phyloP scores from a whole-genome alignment of 192 early-diverging fungal species.

The Backusella australiensis region DNA sequence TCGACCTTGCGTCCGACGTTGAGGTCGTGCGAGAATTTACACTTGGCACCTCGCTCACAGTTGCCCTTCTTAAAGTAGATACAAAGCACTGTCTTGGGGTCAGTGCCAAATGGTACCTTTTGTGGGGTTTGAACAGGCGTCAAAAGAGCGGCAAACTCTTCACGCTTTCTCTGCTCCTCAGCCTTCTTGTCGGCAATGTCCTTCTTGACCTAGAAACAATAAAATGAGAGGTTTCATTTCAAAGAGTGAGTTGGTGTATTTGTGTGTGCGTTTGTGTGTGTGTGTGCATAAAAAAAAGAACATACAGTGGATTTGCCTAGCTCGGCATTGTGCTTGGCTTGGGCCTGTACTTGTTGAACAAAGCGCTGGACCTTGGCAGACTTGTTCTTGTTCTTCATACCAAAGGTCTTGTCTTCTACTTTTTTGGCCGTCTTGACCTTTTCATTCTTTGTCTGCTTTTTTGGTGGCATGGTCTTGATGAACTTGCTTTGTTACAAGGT shows the following conservation, averaged over 20 bases:
- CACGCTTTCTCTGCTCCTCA: conserved; percentile 83
- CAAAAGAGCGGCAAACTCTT: conserved; percentile 88
- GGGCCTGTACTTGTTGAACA: conserved; percentile 88
- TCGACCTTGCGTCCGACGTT: conserved; percentile 84
- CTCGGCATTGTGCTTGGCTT: conserved; percentile 54
- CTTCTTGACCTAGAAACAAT: conserved; percentile 39
- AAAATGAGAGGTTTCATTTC: neutral
- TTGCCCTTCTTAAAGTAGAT: conserved; percentile 87
- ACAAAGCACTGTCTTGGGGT: conserved; percentile 96
- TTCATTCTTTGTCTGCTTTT: conserved; percentile 59
- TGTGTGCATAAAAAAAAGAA: neutral
- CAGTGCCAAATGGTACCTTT: conserved; percentile 97
- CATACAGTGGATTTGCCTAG: neutral
- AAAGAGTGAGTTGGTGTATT: neutral
- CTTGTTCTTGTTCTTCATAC: conserved; percentile 98
- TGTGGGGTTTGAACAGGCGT: conserved; percentile 81
- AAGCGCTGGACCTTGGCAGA: conserved; percentile 88
- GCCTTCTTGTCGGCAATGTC: conserved; percentile 75
- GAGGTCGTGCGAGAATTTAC: conserved; percentile 98
- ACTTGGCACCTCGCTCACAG: conserved; percentile 89
- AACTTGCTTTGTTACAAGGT: neutral
- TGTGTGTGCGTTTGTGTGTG: neutral
- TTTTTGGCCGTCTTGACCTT: conserved; percentile 74
- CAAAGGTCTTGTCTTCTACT: conserved; percentile 97
- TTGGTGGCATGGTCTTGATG: conserved; percentile 69